Evolutionary conservation across 139 green algal species (phyloP).

Genomic region (Volvox africanus): DNA sequence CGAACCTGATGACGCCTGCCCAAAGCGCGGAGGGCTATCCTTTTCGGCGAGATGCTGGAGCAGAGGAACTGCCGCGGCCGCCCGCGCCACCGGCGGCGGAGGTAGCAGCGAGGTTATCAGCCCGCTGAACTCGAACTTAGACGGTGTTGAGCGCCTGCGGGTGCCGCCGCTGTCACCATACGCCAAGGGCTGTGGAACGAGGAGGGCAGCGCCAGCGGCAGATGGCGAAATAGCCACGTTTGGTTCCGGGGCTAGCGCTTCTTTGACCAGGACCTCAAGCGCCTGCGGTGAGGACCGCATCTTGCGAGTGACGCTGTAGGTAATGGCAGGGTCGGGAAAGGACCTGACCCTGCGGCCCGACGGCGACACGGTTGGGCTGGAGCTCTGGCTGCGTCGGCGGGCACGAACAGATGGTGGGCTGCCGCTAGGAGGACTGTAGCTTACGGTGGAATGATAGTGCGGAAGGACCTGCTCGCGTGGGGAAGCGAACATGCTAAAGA

Average conservation of each 20-base stretch:
- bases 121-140: slow-evolving; percentile 22
- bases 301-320: neutral
- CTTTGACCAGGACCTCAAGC: neutral
- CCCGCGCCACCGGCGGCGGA: neutral
- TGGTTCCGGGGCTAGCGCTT: neutral
- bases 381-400: neutral
- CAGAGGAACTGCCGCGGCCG: neutral
- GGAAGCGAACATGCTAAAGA: neutral
- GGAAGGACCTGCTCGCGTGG: neutral
- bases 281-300: slow-evolving; percentile 23
- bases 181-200: neutral
- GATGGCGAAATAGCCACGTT: neutral
- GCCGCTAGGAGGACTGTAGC: slow-evolving; percentile 8
- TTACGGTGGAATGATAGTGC: neutral
- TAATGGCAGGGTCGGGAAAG: neutral
- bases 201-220: neutral
- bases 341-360: neutral
- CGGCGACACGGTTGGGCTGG: neutral
- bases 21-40: neutral
- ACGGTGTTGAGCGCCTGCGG: neutral
- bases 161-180: neutral
- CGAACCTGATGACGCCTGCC: too few relatives aligned
- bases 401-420: neutral
- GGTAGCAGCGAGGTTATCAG: neutral
- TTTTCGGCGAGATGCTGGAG: neutral